A percentile compares a stretch with the other conserved stretches of the same genome.
Evolutionary conservation across 257 asterid genomes (phyloP).

Genomic region (Hygrophila difformis): DNA sequence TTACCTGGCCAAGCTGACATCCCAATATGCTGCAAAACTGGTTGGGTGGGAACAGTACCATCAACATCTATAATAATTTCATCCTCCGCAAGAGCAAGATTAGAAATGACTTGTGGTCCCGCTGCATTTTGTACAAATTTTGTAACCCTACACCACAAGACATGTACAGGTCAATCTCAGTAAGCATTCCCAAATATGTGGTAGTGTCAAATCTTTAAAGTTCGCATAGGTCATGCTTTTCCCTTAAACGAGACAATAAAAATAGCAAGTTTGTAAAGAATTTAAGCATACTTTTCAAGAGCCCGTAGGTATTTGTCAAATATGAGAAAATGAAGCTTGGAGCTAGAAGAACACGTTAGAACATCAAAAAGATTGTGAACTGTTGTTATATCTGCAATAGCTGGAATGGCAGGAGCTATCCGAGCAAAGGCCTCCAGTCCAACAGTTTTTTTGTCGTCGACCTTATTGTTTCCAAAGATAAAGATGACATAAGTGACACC

Average conservation of each 20-base stretch:
- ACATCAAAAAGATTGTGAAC: conserved; percentile 86
- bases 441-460: conserved; percentile 75
- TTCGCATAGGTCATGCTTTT: too few relatives aligned
- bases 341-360: conserved; percentile 58
- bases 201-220: neutral
- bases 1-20: conserved; percentile 97
- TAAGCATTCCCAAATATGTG: conserved; percentile 3
- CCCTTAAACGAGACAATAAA: too few relatives aligned
- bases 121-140: conserved; percentile 53
- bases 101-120: conserved; percentile 54
- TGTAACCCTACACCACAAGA: conserved; percentile 49
- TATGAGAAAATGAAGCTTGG: conserved; percentile 76
- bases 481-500: conserved; percentile 16
- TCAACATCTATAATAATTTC: conserved; percentile 71
- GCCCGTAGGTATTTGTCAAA: conserved; percentile 76
- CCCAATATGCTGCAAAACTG: conserved; percentile 83
- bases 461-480: conserved; percentile 38
- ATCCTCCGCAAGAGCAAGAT: conserved; percentile 67
- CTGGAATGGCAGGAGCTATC: conserved; percentile 77
- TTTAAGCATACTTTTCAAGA: conserved; percentile 70
- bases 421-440: conserved; percentile 90
- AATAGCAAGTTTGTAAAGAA: conserved; percentile 20
- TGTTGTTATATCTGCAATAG: conserved; percentile 68
- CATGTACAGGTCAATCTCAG: conserved; percentile 14
- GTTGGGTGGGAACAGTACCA: conserved; percentile 80